A percentile compares a stretch with the other conserved stretches of the same genome.
Evolutionary conservation across 768 basidiomycete species (phyloP).

Genomic region (Royoungia palumana): DNA sequence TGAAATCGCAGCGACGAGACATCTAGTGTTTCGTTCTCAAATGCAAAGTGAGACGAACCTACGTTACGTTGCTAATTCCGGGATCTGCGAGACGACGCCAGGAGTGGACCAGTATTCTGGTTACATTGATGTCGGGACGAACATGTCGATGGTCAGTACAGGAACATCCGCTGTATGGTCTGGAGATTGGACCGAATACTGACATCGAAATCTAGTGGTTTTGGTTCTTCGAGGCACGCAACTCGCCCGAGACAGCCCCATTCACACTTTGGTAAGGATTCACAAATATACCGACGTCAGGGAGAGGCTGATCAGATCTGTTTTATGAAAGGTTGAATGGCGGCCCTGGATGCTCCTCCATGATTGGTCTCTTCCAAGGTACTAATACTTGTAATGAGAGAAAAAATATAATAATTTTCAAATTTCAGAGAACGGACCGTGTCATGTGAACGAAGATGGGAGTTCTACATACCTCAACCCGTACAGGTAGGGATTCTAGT

Average conservation of each 20-base stretch:
- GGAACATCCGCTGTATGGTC: not conserved
- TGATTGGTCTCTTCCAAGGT: constrained; percentile 68
- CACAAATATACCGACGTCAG: not conserved
- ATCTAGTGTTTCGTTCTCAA: constrained; percentile 13
- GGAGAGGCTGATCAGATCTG: constrained; percentile 3
- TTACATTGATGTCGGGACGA: constrained; percentile 53
- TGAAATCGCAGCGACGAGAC: not conserved
- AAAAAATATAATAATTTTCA: not conserved
- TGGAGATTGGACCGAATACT: not conserved
- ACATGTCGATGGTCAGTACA: constrained; percentile 54
- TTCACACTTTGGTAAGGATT: constrained; percentile 57
- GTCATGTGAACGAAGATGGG: constrained; percentile 53
- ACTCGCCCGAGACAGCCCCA: constrained; percentile 57
- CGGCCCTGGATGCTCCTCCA: constrained; percentile 59
- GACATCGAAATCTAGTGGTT: constrained; percentile 49
- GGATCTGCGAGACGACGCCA: constrained; percentile 63
- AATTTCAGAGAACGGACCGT: constrained; percentile 58
- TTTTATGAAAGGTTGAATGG: constrained; percentile 46
- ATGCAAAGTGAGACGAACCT: constrained; percentile 30
- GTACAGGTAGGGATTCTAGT: constrained; percentile 42
- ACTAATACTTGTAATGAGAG: not conserved
- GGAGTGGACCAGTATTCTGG: constrained; percentile 59
- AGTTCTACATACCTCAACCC: constrained; percentile 55
- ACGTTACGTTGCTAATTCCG: constrained; percentile 55
- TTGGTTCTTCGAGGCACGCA: constrained; percentile 69